Conservation (phyloP, 192 early-diverging fungal genomes). For the Fimicolochytrium jonesii region DNA sequence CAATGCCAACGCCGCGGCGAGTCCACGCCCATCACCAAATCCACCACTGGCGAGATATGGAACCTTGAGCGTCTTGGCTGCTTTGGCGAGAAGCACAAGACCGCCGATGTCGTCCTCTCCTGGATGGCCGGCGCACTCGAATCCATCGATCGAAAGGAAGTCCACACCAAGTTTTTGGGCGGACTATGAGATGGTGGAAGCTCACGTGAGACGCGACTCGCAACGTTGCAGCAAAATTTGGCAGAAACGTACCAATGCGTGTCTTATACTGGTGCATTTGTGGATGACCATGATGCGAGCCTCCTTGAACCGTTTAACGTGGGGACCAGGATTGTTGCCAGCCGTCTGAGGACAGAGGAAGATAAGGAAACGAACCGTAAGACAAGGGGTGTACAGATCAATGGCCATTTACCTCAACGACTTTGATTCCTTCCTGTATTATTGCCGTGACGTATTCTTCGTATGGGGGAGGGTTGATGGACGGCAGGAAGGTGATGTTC, state of each 20-base stretch:
- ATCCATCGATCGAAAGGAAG: constrained; percentile 75
- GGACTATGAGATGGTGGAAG: too few species aligned
- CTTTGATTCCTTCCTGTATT: constrained; percentile 72
- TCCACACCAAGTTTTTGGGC: constrained; percentile 58
- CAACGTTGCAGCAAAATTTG: too few species aligned
- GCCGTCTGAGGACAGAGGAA: constrained; percentile 47
- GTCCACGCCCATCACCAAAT: constrained; percentile 72
- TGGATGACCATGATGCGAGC: constrained; percentile 67
- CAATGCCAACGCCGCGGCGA: constrained; percentile 53
- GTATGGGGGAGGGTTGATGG: constrained; percentile 79
- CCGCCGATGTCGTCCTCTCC: constrained; percentile 77
- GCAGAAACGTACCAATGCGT: constrained; percentile 56
- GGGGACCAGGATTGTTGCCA: constrained; percentile 73
- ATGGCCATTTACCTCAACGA: constrained; percentile 62
- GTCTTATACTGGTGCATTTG: constrained; percentile 76
- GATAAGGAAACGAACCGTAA: too few species aligned
- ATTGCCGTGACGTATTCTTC: constrained; percentile 60
- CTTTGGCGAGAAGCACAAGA: constrained; percentile 66
- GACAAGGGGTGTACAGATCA: too few species aligned
- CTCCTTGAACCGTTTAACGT: constrained; percentile 71
- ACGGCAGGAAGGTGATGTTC: constrained; percentile 74
- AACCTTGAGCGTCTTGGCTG: constrained; percentile 61
- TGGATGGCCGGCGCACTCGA: constrained; percentile 82
- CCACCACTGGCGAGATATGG: constrained; percentile 77
- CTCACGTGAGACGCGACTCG: too few species aligned